A percentile compares a stretch with the other conserved stretches of the same genome.
phyloP scores from a whole-genome alignment of 768 basidiomycete genomes.

The Chalciporus chontae region DNA sequence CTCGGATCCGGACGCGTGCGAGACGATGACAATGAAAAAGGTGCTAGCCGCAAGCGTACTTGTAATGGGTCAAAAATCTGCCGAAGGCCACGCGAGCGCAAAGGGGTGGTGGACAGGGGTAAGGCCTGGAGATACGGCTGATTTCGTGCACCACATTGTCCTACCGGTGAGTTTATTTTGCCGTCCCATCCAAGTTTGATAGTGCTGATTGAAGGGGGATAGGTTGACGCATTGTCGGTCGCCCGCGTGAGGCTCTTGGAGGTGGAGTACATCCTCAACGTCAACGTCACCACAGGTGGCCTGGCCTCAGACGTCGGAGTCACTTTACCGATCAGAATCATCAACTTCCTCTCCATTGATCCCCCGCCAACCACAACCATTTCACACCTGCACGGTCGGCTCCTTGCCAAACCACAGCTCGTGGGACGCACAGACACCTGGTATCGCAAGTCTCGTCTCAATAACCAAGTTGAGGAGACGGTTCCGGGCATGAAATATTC shows the following conservation, averaged over 20 bases:
- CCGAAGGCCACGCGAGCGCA: slow-evolving; percentile 70
- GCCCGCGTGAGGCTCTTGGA: slow-evolving; percentile 68
- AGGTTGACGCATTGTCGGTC: slow-evolving; percentile 73
- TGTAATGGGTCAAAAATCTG: slow-evolving; percentile 59
- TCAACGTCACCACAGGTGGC: slow-evolving; percentile 57
- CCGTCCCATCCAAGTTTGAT: not conserved
- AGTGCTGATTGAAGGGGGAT: slow-evolving; percentile 7
- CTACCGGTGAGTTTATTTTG: slow-evolving; percentile 60
- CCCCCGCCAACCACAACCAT: slow-evolving; percentile 53
- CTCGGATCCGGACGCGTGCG: slow-evolving; percentile 56
- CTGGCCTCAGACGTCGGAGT: slow-evolving; percentile 63
- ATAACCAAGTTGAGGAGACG: slow-evolving; percentile 18
- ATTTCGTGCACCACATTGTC: slow-evolving; percentile 66
- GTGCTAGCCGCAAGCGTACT: slow-evolving; percentile 63
- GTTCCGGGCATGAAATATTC: slow-evolving; percentile 34
- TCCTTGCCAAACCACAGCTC: slow-evolving; percentile 23
- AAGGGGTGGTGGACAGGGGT: slow-evolving; percentile 93
- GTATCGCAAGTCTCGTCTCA: slow-evolving; percentile 29
- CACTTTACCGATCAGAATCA: slow-evolving; percentile 68
- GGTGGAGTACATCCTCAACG: slow-evolving; percentile 68
- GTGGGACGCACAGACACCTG: slow-evolving; percentile 23
- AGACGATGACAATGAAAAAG: slow-evolving; percentile 58
- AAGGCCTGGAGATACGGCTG: slow-evolving; percentile 50
- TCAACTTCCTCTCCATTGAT: slow-evolving; percentile 85
- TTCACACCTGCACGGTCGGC: slow-evolving; percentile 17